Base-by-base conservation (phyloP, 257 asterid species). In the Misopates orontium region DNA sequence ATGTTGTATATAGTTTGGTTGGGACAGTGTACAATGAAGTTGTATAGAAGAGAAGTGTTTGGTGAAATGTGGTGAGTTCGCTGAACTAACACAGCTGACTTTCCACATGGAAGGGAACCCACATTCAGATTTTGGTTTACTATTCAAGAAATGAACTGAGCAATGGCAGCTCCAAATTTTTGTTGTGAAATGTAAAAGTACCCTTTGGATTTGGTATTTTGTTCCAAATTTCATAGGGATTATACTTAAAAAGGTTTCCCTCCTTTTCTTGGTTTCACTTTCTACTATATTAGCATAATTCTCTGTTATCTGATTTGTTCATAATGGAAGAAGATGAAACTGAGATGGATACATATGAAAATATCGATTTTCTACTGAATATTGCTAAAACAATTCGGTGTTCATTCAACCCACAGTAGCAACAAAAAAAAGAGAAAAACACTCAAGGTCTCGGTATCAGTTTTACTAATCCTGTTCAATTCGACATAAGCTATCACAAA, bases 41-140 rank as follows among this genome's bases (percentile, higher is more conserved):
- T 84, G 83, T 84, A 84, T 69, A 84, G 82, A 60, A 71, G 50
- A 32, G 10, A 31, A 41, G 60, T 76, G 74, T 68, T 64, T 62
- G 68, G 39, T 59, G 67, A 41, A 62, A 47, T 77, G 8, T 36
- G 63, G 73, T 21, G 71, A 66, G 74, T 66, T 31, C 19, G 64
- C 58, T 55, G 52, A 51, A 61, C 53, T 52, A 58, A 19, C 51
- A 53, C 44, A 56, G 68, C 64, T 70, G 69, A 68, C 59, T 64
- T 64, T 70, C 41, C 57, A 52, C 14, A 52, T 66, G 76, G 68
- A 55, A 56, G 42, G 23, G 68, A 49, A 51, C 24, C 48, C 10
- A 39, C 42, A 42, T 50, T 8, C 49, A 51, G 15, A 45, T 51
- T 67, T 41, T 48, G 67, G 72, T 49, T 47, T 24, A 63, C 2